These are phyloP conservation scores for Phaffomyces antillensis DNA, from an alignment of 805 yeast genomes.

Conservation along the genomic window DNA sequence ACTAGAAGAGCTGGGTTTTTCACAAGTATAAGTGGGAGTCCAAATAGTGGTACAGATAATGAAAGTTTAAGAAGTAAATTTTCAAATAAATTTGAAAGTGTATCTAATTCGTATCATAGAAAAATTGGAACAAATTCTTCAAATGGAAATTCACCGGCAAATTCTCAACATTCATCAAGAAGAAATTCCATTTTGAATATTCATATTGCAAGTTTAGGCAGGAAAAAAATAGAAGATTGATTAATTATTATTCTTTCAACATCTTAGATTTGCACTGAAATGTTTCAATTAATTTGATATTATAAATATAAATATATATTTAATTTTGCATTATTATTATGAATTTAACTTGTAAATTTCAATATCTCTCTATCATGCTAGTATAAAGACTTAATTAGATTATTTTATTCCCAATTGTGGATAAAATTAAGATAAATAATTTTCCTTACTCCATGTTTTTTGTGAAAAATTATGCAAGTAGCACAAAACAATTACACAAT, in stretches of 20 bases:
- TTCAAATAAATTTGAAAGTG: slow-evolving; percentile 4
- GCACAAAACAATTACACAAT: neutral
- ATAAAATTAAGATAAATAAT: too few relatives aligned
- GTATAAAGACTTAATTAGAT: too few relatives aligned
- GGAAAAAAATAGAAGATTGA: slow-evolving; percentile 6
- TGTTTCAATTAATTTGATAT: too few relatives aligned
- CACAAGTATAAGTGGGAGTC: too few relatives aligned
- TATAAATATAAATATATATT: too few relatives aligned
- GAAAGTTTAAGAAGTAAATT: slow-evolving; percentile 1
- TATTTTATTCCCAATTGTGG: too few relatives aligned
- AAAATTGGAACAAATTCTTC: neutral
- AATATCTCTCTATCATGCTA: too few relatives aligned
- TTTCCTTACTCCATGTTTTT: too few relatives aligned
- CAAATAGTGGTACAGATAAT: neutral
- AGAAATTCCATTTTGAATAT: slow-evolving; percentile 17
- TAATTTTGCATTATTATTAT: too few relatives aligned
- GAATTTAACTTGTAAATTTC: too few relatives aligned
- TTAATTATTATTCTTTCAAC: too few relatives aligned
- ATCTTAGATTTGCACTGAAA: too few relatives aligned
- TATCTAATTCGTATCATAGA: slow-evolving; percentile 1
- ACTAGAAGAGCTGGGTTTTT: neutral
- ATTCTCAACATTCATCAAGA: slow-evolving; percentile 2
- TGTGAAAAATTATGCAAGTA: neutral
- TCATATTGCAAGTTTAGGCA: slow-evolving; percentile 18
- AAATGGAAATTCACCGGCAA: neutral